These are phyloP conservation scores for Physcomitrellopsis africana DNA, from an alignment of 225 moss, liverwort and hornwort genomes.

Conservation along the genomic window DNA sequence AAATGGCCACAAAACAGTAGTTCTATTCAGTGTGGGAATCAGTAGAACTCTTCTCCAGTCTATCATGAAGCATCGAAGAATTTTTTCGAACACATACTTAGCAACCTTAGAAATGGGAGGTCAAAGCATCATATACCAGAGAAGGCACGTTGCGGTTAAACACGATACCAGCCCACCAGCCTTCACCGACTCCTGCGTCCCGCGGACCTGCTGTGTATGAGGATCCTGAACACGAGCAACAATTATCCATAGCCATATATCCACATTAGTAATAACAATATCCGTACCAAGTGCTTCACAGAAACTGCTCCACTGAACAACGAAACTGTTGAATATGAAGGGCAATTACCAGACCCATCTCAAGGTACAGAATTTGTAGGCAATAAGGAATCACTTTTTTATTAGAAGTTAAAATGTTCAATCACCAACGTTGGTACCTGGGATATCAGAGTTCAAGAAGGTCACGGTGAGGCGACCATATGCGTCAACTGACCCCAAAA, in stretches of 20 bases:
- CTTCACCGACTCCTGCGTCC: constrained; percentile 80
- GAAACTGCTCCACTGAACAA: constrained; percentile 10
- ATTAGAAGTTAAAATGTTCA: background rate
- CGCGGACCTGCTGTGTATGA: constrained; percentile 78
- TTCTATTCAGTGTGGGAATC: background rate
- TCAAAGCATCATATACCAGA: constrained; percentile 53
- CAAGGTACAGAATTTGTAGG: background rate
- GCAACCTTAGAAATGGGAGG: constrained; percentile 21
- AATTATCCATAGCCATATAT: background rate
- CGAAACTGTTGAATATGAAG: constrained; percentile 8
- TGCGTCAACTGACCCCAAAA: constrained; percentile 80
- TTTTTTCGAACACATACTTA: constrained; percentile 1
- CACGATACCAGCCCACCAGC: constrained; percentile 87
- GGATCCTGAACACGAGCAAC: constrained; percentile 48
- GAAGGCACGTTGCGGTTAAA: constrained; percentile 70
- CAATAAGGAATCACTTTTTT: background rate
- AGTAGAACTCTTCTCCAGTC: constrained; percentile 5
- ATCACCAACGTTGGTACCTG: constrained; percentile 41
- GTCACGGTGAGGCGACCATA: constrained; percentile 77
- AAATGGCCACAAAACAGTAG: constrained; percentile 20
- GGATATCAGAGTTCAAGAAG: constrained; percentile 55
- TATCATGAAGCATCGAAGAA: constrained; percentile 2
- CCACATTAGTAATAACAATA: constrained; percentile 6
- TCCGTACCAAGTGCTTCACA: constrained; percentile 5
- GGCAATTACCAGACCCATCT: constrained; percentile 14